Base-by-base conservation (phyloP, 768 basidiomycete genomes). In the Neoboletus brunneissimus region DNA sequence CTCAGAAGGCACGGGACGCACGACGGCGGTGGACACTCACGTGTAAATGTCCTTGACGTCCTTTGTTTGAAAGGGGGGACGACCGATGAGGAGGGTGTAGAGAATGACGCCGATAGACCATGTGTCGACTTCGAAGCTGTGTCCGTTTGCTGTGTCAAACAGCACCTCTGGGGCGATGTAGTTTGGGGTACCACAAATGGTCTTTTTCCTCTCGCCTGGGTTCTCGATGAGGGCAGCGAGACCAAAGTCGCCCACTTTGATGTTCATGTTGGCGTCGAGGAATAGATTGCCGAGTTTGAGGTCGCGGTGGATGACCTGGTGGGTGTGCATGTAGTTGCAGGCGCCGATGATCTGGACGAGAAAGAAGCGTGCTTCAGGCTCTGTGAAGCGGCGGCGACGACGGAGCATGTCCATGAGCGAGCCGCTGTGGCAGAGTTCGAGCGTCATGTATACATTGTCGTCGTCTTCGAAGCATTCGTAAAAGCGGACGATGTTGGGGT, bases 41-140 rank as follows among this genome's bases (percentile, higher is more conserved):
- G 93, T 88, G 75, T 98, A 97, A 57, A 98, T 98, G 12, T 85
- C 86, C 73, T 98, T 97, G 65, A 98, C 94, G 51, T 98, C 94
- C 69, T 97, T 94, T 16, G 94, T 98, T 72, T 99, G 97, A 78
- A 99, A 99, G 1, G 96, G 96, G 1, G 96, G 96, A n/a, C 89
- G 86, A 13, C 97, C 97, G 32, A 98, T 80, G 32, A 96, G 77
- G 50, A 98, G 85, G 1, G 96, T 99, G 68, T 98, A 98, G 60
- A 98, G 76, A 57, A 98, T 98, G 52, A 99, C 96, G 15, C 96
- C 96, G 48, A 96, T 88, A 2, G 91, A 94, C 96, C 96, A 99
- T 10, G 94, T 90, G 69, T 99, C 96, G 29, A 98, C 96, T 75
- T 99, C 97, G 63, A 97, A 99, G 68, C 91, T 94, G 73, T 99